Conservation (phyloP, 2,329 filamentous ascomycete genomes). For the Aspergillus proliferans region DNA sequence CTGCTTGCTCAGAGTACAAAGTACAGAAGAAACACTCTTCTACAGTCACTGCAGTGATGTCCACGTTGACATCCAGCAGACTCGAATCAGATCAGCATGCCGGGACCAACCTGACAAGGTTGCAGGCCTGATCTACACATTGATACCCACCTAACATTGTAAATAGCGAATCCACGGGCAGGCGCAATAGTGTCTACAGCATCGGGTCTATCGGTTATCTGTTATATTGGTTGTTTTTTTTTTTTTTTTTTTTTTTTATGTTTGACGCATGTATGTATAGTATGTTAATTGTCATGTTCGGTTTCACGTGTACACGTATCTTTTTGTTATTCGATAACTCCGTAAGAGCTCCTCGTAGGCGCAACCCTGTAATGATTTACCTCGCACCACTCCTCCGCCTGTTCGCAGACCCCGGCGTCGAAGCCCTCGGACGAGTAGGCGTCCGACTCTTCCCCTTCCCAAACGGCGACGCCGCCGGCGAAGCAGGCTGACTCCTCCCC, state of each 20-base stretch:
- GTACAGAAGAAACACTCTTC: background rate
- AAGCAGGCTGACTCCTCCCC: constrained; percentile 1
- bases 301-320: too few relatives aligned
- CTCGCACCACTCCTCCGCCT: constrained; percentile 16
- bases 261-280: constrained; percentile 11
- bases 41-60: too few relatives aligned
- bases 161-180: background rate
- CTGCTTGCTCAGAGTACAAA: background rate
- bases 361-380: background rate
- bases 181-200: background rate
- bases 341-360: too few relatives aligned
- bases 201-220: background rate
- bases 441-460: constrained; percentile 6
- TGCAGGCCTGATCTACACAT: background rate
- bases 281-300: constrained; percentile 4
- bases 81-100: too few relatives aligned
- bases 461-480: constrained; percentile 4
- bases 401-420: constrained; percentile 8
- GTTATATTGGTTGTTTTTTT: constrained; percentile 1
- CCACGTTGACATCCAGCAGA: too few relatives aligned
- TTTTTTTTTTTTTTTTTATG: constrained; percentile 4
- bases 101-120: too few relatives aligned
- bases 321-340: too few relatives aligned
- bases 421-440: constrained; percentile 8
- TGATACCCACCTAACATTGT: background rate